phyloP scores from a whole-genome alignment of 495 filamentous ascomycete genomes.

The Articulospora tetracladia region DNA sequence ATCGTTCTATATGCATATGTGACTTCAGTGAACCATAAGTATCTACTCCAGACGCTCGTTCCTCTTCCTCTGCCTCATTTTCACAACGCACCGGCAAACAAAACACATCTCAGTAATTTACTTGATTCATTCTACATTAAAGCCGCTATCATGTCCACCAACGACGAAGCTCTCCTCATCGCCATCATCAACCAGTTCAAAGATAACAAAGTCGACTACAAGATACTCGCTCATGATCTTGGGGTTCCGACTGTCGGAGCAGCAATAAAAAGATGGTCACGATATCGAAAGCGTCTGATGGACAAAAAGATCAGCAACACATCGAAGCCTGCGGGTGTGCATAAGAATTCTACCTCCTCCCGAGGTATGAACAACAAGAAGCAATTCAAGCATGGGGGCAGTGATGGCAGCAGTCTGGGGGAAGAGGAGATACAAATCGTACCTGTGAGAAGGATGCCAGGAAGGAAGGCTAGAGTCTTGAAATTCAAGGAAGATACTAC shows the following conservation, averaged over 20 bases:
- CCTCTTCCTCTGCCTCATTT: too few relatives aligned
- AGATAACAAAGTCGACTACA: not conserved
- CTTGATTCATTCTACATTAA: too few relatives aligned
- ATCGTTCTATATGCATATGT: too few relatives aligned
- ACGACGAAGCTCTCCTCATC: not conserved
- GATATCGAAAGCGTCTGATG: not conserved
- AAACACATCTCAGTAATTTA: too few relatives aligned
- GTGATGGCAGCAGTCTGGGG: not conserved
- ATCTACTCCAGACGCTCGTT: too few relatives aligned
- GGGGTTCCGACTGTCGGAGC: not conserved
- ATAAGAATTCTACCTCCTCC: too few relatives aligned
- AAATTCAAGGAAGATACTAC: too few relatives aligned
- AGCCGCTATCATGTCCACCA: not conserved
- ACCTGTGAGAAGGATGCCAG: too few relatives aligned
- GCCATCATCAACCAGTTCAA: not conserved
- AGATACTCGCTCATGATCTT: not conserved
- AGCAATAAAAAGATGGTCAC: not conserved
- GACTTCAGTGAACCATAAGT: too few relatives aligned
- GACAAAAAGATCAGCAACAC: not conserved
- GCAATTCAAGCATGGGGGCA: not conserved
- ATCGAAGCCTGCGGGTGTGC: not conserved
- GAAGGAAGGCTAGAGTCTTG: too few relatives aligned
- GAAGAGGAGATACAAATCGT: too few relatives aligned
- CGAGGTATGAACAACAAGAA: not conserved
- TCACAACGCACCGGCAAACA: too few relatives aligned